Base-by-base conservation (phyloP, 176 grass and related monocot species). In the Eragrostis nindensis region DNA sequence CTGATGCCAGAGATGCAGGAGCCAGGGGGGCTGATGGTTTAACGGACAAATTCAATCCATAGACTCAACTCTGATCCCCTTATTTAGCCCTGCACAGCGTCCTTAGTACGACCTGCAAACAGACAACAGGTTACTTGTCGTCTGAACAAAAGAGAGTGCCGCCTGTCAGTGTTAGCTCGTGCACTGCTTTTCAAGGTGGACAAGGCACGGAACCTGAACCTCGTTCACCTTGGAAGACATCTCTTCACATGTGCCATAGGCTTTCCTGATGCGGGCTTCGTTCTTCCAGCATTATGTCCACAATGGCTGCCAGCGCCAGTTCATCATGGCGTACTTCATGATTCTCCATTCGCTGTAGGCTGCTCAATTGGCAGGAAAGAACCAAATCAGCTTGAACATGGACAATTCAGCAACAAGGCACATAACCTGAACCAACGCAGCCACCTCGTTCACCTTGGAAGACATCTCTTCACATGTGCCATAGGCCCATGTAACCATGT, bases 11-110 rank as follows among this genome's bases (percentile, higher is more conserved):
- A 7, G 29, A 70, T 62, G 14, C 48, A 66, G 17, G 12, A 54
- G 9, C 9, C 13, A 67, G 50, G 10, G 25, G 62, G 49, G 9
- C 12, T 1, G 10, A 73, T 66, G 22, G 75, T 73, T 57, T 36
- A 49, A 69, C 5, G 22, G 17, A 42, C 50, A 79, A 60, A 30
- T 8, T 61, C 62, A 11, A 78, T 29, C 19, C 50, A 62, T 3
- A 80, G 63, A 43, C 71, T 75, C 62, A 39, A 80, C 49, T 41
- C 26, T 69, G 76, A 84, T 71, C 12, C 46, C 24, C 1, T 24
- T 32, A 76, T 10, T 56, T 62, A 71, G 54, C 43, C 30, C 53
- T 32, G 43, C 22, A 1, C 17, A 29, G 7, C 0, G 10, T 49
- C 29, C 49, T 66, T 80, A 41, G 5, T 62, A 8, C 13, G 43